Conservation (phyloP, 192 early-diverging fungal genomes). For the Dispira parvispora region DNA sequence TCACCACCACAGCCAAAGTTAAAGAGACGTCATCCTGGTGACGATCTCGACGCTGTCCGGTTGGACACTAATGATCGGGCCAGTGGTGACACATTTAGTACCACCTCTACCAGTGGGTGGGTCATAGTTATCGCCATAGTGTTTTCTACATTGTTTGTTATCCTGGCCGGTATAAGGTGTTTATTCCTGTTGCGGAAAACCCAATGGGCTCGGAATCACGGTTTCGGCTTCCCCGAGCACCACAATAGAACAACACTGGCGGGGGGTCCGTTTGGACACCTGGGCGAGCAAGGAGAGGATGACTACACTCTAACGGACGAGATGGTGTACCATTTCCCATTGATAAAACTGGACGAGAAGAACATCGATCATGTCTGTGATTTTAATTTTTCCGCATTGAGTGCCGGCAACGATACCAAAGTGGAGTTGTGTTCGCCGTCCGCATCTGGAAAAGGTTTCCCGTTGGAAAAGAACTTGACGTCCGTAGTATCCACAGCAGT, state of each 20-base stretch:
- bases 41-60: no score
- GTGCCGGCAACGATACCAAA: neutral
- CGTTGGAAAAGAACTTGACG: neutral
- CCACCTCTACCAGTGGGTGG: conserved; percentile 3
- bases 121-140: conserved; percentile 1
- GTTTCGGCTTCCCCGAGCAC: neutral
- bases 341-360: neutral
- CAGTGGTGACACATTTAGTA: neutral
- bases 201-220: neutral
- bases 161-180: neutral
- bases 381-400: neutral
- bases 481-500: neutral
- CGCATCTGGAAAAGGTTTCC: neutral
- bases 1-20: no score
- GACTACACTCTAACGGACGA: neutral
- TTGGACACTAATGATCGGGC: no score
- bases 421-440: neutral
- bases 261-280: neutral
- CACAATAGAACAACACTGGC: neutral
- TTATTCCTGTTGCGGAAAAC: neutral
- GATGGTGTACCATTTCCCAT: neutral
- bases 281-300: neutral
- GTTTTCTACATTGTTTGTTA: conserved; percentile 1
- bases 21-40: no score
- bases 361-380: neutral